Base-by-base conservation (phyloP, 2,329 filamentous ascomycete genomes). In the Penicillium paneum region DNA sequence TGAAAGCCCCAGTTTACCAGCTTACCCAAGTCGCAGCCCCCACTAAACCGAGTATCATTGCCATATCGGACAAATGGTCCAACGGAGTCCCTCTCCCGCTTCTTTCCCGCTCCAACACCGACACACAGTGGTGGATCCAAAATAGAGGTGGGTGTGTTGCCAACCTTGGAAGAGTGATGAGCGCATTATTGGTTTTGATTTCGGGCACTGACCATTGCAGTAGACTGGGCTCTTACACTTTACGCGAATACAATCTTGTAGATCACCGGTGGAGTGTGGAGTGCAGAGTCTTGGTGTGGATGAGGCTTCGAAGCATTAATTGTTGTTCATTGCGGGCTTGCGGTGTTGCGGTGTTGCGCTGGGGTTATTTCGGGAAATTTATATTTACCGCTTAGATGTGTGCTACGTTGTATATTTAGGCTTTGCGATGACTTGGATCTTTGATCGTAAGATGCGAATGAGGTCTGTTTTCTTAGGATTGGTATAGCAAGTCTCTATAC, bases 221-320 rank as follows among this genome's bases (percentile, higher is more conserved):
- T 35, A 28, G 36, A 15, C 35, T 8, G 19, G 32, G 17, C 26
- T 28, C 38, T 49, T 49, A 43, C 45, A 49, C 38, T 54, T 49
- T 54, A 21, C 26, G 13, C 11, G 17, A 49, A 39, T 26, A 35
- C 36, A 49, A 43, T 43, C 32, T 39, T 8, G 52, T 50, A 54
- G 51, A 54, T 52, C 50, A 39, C 34, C 26, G 19, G 36, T 35
- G 34, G n/a, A 48, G 12, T 52, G 42, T 52, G 42, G 50, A 48
- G 34, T 19, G 17, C 11, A 7, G 5, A 35, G 38, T 43, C 19
- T 34, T 8, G 44, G 44, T 36, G 19, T 42, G 19, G 17, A 32
- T 19, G 21, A n/a, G 42, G 17, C 34, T 31, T 46, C 43, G 8
- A 15, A 36, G 13, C 47, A 35, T 28, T 49, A 36, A 17, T 42